Base-by-base conservation (phyloP, 164 flowering plant species). In the Malania oleifera region DNA sequence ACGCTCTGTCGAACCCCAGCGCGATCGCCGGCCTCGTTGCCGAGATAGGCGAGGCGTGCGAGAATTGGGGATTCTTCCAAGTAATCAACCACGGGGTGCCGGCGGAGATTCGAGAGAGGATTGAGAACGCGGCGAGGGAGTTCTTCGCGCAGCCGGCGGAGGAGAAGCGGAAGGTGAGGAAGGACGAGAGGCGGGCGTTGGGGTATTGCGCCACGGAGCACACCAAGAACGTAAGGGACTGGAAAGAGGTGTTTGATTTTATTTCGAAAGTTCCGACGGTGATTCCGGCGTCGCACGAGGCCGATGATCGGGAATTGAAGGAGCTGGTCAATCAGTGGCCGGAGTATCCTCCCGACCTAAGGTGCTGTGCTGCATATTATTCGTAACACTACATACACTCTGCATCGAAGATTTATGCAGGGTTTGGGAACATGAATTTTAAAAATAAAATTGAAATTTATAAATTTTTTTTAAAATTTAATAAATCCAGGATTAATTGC, bases 201-300 rank as follows among this genome's bases (percentile, higher is more conserved):
- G 95, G 95, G 5, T 86, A 69, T 48, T 70, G 77, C 50, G 89
- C 82, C 10, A 31, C 73, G 0, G 89, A 86, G 73, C 74, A 74
- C 39, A 86, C 89, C 2, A 86, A 86, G 52, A 83, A 82, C 51
- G 89, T 84, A 1, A 80, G 93, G 37, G 92, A 86, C 52, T 86
- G 93, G 93, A 86, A 86, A 61, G 82, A 86, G 60, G 86, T 86
- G 34, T 82, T 87, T 43, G 90, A 84, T 59, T 75, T 67, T 27
- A 56, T 66, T 4, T 61, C 70, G 25, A 31, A 49, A 25, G 69
- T 69, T 56, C 75, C 77, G 0, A 67, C 70, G 0, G 13, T 74
- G 13, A 9, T 79, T 5, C 81, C 86, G 0, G 80, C 80, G 5
- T 77, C 83, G 0, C 60, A 23, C 29, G 73, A 65, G 1, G 66